Evolutionary conservation across 1,284 basidiomycete genomes (phyloP), one percentile per base, ranked within the genome.

Genomic region (Xanthoconium separans): DNA sequence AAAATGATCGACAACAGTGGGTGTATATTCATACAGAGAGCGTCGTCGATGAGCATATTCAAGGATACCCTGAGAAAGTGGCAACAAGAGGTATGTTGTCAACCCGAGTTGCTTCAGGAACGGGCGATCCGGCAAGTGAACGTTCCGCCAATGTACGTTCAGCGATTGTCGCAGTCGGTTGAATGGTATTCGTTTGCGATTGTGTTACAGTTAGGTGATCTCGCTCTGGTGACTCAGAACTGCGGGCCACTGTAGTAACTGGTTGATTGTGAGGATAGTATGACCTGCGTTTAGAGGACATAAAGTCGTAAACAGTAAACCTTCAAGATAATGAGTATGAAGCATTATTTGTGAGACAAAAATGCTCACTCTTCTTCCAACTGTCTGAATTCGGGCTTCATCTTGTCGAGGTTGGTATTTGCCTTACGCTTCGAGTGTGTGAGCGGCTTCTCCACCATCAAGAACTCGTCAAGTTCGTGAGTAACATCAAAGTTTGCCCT

Each of bases 401-500:
- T 82, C 67, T 89, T 87, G 61, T 91, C 87, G 8, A 91, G 70
- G 69, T 97, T 93, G 22, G 84, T 79, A 60, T 94, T 91, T 27
- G 76, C 80, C 68, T 95, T 97, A 44, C 95, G 84, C 71, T 95
- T 97, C 51, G 90, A 82, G 59, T 95, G 94, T 59, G 94, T 97
- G 44, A 98, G 76, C 24, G 95, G 95, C 72, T 98, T 98, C 74
- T 98, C 95, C 57, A 95, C 95, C 77, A 98, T 83, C 65, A 98
- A 72, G 66, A 98, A 87, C 73, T 98, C 96, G 69, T 99, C 95
- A 8, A 98, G 81, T 75, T 98, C 96, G 69, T 98, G 95, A 36
- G 93, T 89, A 30, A 96, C 92, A 66, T 99, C 96, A 72, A 99
- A 99, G 73, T 98, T 98, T 31, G 95, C 92, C 70, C 89, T 89